Evolutionary conservation across 2,329 filamentous ascomycete genomes (phyloP), one percentile per base, ranked within the genome.

Genomic region (Gaeumannomyces tritici): DNA sequence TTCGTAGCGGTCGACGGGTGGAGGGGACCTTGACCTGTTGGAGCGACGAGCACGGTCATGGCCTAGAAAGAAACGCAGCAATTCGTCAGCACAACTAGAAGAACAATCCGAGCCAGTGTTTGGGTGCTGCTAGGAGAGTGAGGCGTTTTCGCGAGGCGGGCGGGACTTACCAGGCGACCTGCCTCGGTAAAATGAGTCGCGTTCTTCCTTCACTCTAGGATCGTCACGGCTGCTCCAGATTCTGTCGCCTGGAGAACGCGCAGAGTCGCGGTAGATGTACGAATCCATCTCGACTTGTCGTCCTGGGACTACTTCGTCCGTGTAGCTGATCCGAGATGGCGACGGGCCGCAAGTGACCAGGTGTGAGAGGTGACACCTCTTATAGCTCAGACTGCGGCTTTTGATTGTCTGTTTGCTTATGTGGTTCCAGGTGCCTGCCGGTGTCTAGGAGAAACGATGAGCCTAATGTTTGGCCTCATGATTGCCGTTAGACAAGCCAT

Each of bases 1-100:
- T 69, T 93, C 89, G 71, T 93, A 93, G 63, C 90, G 83, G 70
- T 93, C 90, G 64, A 92, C 85, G 18, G 83, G 79, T 26, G 77
- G 77, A 3, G 89, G 90, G 0, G 90, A 93, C 62, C 90, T 86
- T 35, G 89, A 91, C 26, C 81, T 77, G 66, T 88, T 80, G 61
- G 80, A 79, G 55, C 86, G 88, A 60, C 83, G 79, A 61, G 66
- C 71, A 62, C 85, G 80, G 24, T 88, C 85, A 65, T 78, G 78
- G 59, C 80, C 84, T 87, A 66, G 60, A 63, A 28, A 66, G 60
- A 63, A 28, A 11, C 3, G 18, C 35, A 51, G 2, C 6, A 8
- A 12, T 21, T 60, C 27, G 35, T 56, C 28, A 21, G 3, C 26
- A 28, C 8, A 15, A 56, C 26, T 26, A 56, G 13, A 56, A 28